These are phyloP conservation scores for Inga oerstediana DNA, from an alignment of 306 rosid genomes.

Conservation along the genomic window DNA sequence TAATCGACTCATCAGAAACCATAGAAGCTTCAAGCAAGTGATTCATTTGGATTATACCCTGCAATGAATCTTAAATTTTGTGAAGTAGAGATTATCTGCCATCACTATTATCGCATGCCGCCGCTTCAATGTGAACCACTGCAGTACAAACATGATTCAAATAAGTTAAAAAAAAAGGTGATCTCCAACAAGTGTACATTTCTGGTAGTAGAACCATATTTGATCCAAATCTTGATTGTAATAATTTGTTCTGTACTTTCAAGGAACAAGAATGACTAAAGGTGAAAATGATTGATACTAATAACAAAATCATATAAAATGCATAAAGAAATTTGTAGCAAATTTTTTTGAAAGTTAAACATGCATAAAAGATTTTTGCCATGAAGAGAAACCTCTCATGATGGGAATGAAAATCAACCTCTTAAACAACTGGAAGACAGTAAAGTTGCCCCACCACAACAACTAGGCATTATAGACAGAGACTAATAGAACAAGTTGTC, in stretches of 20 bases:
- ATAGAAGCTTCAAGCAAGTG: conserved; percentile 20
- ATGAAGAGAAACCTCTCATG: neutral
- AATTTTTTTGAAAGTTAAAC: neutral
- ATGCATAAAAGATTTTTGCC: conserved; percentile 2
- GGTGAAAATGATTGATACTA: neutral
- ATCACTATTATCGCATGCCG: conserved; percentile 79
- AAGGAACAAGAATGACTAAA: conserved; percentile 17
- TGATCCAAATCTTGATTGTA: neutral
- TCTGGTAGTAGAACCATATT: conserved; percentile 6
- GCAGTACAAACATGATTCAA: conserved; percentile 45
- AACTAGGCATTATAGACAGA: neutral
- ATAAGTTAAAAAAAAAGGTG: conserved; percentile 8
- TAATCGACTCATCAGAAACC: conserved; percentile 26
- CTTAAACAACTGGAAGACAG: conserved; percentile 2
- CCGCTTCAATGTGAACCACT: conserved; percentile 97
- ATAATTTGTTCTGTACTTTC: conserved; percentile 16
- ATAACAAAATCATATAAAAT: neutral
- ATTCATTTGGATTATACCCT: conserved; percentile 53
- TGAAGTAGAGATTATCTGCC: conserved; percentile 83
- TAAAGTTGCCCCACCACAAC: conserved; percentile 7
- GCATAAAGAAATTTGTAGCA: neutral
- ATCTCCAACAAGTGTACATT: conserved; percentile 18
- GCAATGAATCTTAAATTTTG: conserved; percentile 79
- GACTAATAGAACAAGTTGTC: neutral
- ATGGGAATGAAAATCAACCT: neutral